These are phyloP conservation scores for Sporobolomyces pararoseus DNA, from an alignment of 768 basidiomycete species.

Conservation along the genomic window DNA sequence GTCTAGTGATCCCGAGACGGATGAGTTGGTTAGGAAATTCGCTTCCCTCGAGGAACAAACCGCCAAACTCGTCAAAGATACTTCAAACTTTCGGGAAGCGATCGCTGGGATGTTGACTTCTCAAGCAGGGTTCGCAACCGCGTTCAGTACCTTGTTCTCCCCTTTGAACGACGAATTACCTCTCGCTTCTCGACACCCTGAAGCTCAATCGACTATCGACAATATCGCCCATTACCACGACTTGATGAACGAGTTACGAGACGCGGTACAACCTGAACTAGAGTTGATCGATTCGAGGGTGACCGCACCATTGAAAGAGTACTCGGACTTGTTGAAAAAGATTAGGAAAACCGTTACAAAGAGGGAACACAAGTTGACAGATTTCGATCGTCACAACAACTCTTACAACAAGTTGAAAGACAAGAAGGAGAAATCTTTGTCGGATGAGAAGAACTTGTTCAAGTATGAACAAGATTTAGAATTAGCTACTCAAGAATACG, in stretches of 20 bases:
- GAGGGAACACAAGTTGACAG: conserved; percentile 91
- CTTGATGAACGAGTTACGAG: conserved; percentile 75
- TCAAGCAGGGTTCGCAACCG: conserved; percentile 49
- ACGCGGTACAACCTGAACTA: conserved; percentile 77
- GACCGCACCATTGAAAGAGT: conserved; percentile 78
- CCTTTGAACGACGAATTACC: conserved; percentile 45
- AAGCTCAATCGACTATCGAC: conserved; percentile 68
- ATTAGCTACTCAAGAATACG: conserved; percentile 53
- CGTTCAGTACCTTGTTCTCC: conserved; percentile 50
- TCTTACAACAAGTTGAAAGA: conserved; percentile 90
- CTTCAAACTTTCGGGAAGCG: conserved; percentile 77
- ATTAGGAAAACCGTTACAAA: conserved; percentile 94
- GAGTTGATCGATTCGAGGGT: conserved; percentile 89
- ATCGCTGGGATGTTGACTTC: conserved; percentile 57
- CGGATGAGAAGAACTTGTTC: conserved; percentile 58
- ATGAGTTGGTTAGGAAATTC: conserved; percentile 39
- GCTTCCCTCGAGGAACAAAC: conserved; percentile 57
- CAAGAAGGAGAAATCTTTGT: conserved; percentile 65
- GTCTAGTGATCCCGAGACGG: conserved; percentile 24
- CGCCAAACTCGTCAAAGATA: conserved; percentile 89
- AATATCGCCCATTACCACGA: conserved; percentile 69
- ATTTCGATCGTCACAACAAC: conserved; percentile 95
- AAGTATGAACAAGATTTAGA: conserved; percentile 55
- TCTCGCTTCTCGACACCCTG: conserved; percentile 58
- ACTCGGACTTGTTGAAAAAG: conserved; percentile 76